Conservation (phyloP, 1,284 basidiomycete species). For the Ceratorhiza oryzae-sativae region DNA sequence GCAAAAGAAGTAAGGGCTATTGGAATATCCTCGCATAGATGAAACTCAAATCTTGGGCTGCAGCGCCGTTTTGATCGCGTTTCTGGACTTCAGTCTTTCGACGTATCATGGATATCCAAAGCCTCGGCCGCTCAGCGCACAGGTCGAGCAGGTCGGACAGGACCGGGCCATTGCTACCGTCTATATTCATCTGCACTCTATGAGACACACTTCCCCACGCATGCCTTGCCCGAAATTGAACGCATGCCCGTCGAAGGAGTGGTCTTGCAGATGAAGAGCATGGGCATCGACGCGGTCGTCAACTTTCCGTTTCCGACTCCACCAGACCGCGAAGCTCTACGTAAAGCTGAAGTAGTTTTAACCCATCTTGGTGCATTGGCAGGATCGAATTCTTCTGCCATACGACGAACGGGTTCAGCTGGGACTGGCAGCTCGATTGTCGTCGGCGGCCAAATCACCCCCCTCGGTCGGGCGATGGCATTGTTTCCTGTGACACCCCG, state of each 20-base stretch:
- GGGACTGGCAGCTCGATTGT: constrained; percentile 20
- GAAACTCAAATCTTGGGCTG: constrained; percentile 1
- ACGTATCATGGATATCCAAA: constrained; percentile 78
- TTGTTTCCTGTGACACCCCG: constrained; percentile 93
- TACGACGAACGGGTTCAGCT: constrained; percentile 47
- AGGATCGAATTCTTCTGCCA: constrained; percentile 48
- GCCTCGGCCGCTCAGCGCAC: constrained; percentile 76
- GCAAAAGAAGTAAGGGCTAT: constrained; percentile 74
- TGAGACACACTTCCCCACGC: constrained; percentile 90
- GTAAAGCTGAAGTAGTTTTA: constrained; percentile 83
- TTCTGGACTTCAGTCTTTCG: constrained; percentile 74
- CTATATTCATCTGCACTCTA: constrained; percentile 79
- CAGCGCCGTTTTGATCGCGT: constrained; percentile 65
- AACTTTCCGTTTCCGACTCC: constrained; percentile 99
- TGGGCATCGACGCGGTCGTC: constrained; percentile 96
- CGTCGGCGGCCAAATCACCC: constrained; percentile 75
- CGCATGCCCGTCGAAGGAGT: constrained; percentile 97
- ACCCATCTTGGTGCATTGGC: constrained; percentile 85
- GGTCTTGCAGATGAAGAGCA: constrained; percentile 98
- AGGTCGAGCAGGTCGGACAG: constrained; percentile 78
- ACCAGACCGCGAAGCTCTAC: constrained; percentile 81
- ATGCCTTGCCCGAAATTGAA: constrained; percentile 90
- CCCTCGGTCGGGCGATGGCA: constrained; percentile 90
- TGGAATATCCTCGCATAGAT: constrained; percentile 14
- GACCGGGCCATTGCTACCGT: constrained; percentile 80